These are phyloP conservation scores for Suillus cothurnatus DNA, from an alignment of 768 basidiomycete species.

Conservation along the genomic window DNA sequence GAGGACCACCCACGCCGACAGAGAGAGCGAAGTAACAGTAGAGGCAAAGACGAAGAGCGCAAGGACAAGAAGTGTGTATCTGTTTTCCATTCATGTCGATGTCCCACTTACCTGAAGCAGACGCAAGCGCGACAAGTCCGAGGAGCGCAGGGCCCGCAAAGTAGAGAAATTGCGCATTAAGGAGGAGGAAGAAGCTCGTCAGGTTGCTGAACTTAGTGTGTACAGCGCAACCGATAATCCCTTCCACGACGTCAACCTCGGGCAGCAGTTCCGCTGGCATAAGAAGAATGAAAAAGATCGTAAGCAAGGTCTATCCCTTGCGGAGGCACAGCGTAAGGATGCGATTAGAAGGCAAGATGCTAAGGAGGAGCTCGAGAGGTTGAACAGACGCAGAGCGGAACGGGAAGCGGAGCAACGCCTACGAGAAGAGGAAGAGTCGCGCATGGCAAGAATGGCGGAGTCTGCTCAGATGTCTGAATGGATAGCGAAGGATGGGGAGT, in stretches of 20 bases:
- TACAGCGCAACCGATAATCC: conserved; percentile 98
- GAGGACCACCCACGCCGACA: conserved; percentile 33
- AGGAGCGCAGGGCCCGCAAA: conserved; percentile 81
- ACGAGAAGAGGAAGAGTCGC: conserved; percentile 89
- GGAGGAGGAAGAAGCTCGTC: conserved; percentile 89
- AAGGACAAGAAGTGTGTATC: conserved; percentile 50
- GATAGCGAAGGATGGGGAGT: conserved; percentile 96
- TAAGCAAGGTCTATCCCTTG: conserved; percentile 78
- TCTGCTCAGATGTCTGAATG: conserved; percentile 98
- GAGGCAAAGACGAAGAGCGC: conserved; percentile 32
- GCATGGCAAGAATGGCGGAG: conserved; percentile 88
- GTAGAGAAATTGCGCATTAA: conserved; percentile 82
- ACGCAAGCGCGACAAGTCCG: conserved; percentile 85
- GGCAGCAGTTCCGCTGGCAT: conserved; percentile 97
- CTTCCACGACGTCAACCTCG: conserved; percentile 96
- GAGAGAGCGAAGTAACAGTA: conserved; percentile 24
- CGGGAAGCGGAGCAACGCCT: conserved; percentile 87
- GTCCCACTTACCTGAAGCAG: conserved; percentile 39
- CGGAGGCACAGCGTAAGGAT: conserved; percentile 81
- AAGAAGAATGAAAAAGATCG: conserved; percentile 98
- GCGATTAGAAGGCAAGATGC: conserved; percentile 83
- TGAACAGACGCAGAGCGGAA: conserved; percentile 90
- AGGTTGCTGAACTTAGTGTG: conserved; percentile 92
- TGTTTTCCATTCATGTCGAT: not conserved
- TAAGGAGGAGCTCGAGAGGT: conserved; percentile 90